A percentile compares a stretch with the other conserved stretches of the same genome.
phyloP scores from a whole-genome alignment of 2,329 filamentous ascomycete species.

The Beauveria pseudobassiana region DNA sequence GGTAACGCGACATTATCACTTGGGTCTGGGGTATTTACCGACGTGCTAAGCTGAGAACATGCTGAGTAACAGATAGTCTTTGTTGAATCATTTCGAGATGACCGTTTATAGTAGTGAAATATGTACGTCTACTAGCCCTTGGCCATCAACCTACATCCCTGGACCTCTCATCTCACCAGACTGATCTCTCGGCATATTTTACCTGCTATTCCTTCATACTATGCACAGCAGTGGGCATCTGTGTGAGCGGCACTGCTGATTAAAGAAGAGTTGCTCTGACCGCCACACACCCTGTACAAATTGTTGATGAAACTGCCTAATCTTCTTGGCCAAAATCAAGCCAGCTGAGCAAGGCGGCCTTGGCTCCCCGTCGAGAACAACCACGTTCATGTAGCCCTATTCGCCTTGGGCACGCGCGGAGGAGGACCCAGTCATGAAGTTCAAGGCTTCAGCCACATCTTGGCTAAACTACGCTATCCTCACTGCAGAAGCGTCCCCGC shows the following conservation, averaged over 20 bases:
- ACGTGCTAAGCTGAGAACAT: too few relatives aligned
- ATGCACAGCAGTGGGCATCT: background rate
- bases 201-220: too few relatives aligned
- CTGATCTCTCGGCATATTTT: too few relatives aligned
- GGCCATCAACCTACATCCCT: too few relatives aligned
- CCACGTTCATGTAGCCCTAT: background rate
- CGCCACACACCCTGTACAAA: background rate
- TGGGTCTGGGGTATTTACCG: too few relatives aligned
- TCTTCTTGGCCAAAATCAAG: background rate
- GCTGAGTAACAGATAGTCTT: too few relatives aligned
- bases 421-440: background rate
- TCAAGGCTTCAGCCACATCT: background rate
- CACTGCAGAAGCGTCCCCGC: background rate
- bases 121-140: too few relatives aligned
- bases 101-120: too few relatives aligned
- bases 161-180: too few relatives aligned
- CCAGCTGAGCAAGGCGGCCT: background rate
- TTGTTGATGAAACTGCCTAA: background rate
- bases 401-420: background rate
- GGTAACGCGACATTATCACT: too few relatives aligned
- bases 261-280: background rate
- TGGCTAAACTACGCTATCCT: background rate
- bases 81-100: too few relatives aligned
- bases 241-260: background rate
- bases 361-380: background rate